These are phyloP conservation scores for Nissolia schottii DNA, from an alignment of 306 rosid species.

Conservation along the genomic window DNA sequence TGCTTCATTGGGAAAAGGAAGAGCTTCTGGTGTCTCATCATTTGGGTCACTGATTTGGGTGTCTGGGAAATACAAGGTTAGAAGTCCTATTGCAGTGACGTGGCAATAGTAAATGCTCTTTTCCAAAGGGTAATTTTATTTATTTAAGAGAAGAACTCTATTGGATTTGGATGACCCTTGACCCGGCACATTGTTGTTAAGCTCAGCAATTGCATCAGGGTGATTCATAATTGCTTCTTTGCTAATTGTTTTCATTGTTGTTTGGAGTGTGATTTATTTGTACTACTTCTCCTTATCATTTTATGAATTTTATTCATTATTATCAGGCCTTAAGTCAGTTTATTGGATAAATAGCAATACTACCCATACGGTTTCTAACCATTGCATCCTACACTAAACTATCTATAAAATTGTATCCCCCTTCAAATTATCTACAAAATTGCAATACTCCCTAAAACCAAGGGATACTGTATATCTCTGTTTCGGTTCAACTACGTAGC, in stretches of 20 bases:
- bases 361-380: too few relatives aligned
- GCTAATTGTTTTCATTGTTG: not conserved
- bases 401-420: too few relatives aligned
- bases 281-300: not conserved
- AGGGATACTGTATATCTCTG: too few relatives aligned
- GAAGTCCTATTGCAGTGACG: conserved; percentile 67
- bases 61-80: conserved; percentile 38
- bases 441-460: too few relatives aligned
- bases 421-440: too few relatives aligned
- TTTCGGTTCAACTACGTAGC: too few relatives aligned
- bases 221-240: conserved; percentile 1
- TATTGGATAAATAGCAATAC: not conserved
- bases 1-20: conserved; percentile 22
- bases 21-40: conserved; percentile 22
- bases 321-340: not conserved
- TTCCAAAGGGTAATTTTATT: not conserved
- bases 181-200: conserved; percentile 2
- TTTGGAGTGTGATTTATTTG: not conserved
- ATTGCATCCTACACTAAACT: too few relatives aligned
- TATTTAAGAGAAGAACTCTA: not conserved
- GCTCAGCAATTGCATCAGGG: not conserved
- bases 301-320: not conserved
- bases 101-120: conserved; percentile 36
- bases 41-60: conserved; percentile 59
- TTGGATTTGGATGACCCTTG: too few relatives aligned